Evolutionary conservation across 2,329 filamentous ascomycete genomes (phyloP).

Genomic region (Cordyceps cateniannulata): DNA sequence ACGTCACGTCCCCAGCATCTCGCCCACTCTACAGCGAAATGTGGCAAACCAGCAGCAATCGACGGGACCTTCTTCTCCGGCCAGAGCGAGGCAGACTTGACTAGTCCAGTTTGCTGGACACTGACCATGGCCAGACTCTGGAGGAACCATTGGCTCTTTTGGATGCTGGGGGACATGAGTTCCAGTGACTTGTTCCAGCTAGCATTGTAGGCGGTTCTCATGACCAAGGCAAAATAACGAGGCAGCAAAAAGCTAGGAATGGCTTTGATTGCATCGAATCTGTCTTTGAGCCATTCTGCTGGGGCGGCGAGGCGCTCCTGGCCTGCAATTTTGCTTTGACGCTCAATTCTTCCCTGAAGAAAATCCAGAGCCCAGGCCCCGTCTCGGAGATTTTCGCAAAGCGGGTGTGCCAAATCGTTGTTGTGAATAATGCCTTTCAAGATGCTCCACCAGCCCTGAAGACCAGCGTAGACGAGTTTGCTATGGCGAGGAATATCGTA

Average conservation of each 20-base stretch:
- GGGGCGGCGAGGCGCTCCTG: conserved; percentile 59
- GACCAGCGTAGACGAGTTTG: conserved; percentile 82
- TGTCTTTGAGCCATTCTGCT: conserved; percentile 71
- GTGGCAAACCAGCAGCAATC: conserved; percentile 84
- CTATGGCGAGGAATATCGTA: conserved; percentile 83
- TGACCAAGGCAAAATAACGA: conserved; percentile 83
- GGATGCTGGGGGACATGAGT: conserved; percentile 71
- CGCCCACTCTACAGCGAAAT: conserved; percentile 91
- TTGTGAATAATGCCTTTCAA: conserved; percentile 76
- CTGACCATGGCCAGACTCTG: conserved; percentile 87
- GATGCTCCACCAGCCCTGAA: conserved; percentile 99
- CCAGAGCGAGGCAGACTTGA: conserved; percentile 86
- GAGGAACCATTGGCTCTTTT: conserved; percentile 79
- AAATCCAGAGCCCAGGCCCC: conserved; percentile 93
- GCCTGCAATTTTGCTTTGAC: conserved; percentile 56
- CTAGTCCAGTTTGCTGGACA: conserved; percentile 80
- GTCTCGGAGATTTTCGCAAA: conserved; percentile 87
- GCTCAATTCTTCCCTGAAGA: conserved; percentile 69
- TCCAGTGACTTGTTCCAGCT: conserved; percentile 72
- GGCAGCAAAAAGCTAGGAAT: conserved; percentile 87
- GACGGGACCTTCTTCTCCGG: conserved; percentile 78
- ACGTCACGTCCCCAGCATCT: conserved; percentile 96
- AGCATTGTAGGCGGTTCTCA: conserved; percentile 82
- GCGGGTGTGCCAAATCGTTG: conserved; percentile 86
- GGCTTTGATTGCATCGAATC: conserved; percentile 77